Base-by-base conservation (phyloP, 2,329 filamentous ascomycete species). In the Aspergillus sp. region DNA sequence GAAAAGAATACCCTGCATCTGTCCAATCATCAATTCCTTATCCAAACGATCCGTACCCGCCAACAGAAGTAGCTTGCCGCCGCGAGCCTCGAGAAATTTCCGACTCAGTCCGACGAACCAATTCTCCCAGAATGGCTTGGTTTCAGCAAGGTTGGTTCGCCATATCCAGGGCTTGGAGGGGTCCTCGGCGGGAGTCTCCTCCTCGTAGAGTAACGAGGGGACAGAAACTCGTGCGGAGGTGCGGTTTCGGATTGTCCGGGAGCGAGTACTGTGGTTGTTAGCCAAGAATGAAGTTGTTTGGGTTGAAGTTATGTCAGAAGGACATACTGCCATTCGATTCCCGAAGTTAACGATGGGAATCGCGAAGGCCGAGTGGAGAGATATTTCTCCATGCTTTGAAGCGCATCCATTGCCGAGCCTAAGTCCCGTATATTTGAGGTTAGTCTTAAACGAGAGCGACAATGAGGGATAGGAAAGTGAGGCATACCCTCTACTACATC, bases 311-410 rank as follows among this genome's bases (percentile, higher is more conserved):
- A 2, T 29, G 6, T 29, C 26, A 29, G 12, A 45, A 24, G 18
- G 16, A 74, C 80, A 57, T 74, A 82, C 80, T 99, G 95, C 95
- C 95, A 99, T 69, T 96, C 91, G 65, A 99, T 92, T 6, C 89
- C 94, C 4, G 90, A 85, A 63, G 90, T 83, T 18, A 96, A 67
- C 12, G 87, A 89, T n/a, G 86, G 81, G 69, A 99, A 99, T 2
- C 87, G 86, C 9, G 82, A 80, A 0, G 95, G 95, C 22, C 95
- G 85, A 4, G 89, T 92, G 1, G 90, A 88, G 20, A 99, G 84
- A 74, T 97, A 97, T 3, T 88, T 90, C 66, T 95, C 90, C 95
- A 99, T 99, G 75, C 90, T 93, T 74, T 92, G 88, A 55, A 99
- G 82, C 2, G 95, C 94, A 73, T 98, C 95, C 76, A 99, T 94